Conservation (phyloP, 2,329 filamentous ascomycete species). For the Venturiaceae sp. region DNA sequence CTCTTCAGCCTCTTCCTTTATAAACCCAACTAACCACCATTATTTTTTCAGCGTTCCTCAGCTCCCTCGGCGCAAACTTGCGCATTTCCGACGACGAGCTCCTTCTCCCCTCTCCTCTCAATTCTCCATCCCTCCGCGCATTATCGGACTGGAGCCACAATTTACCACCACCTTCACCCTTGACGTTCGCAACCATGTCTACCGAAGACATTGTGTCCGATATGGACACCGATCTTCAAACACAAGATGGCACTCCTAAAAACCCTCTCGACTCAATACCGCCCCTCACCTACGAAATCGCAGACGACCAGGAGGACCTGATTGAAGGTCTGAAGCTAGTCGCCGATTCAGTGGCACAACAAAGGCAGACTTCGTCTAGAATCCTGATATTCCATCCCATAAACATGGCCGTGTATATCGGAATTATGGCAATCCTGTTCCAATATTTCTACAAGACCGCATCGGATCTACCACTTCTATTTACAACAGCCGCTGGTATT, state of each 20-base stretch:
- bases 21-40: background rate
- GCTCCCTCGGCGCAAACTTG: constrained; percentile 71
- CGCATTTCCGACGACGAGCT: constrained; percentile 44
- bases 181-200: constrained; percentile 24
- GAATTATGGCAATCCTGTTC: constrained; percentile 27
- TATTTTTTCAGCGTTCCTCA: constrained; percentile 65
- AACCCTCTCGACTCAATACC: constrained; percentile 46
- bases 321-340: constrained; percentile 61
- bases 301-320: constrained; percentile 46
- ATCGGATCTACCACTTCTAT: constrained; percentile 44
- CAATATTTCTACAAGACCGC: constrained; percentile 29
- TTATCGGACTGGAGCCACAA: constrained; percentile 22
- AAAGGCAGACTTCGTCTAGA: constrained; percentile 58
- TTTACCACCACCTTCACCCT: constrained; percentile 23
- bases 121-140: constrained; percentile 2
- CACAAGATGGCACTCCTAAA: constrained; percentile 10
- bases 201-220: constrained; percentile 14
- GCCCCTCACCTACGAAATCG: constrained; percentile 50
- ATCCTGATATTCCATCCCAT: constrained; percentile 54
- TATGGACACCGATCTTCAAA: constrained; percentile 16
- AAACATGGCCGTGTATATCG: constrained; percentile 31
- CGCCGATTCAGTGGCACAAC: constrained; percentile 74
- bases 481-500: constrained; percentile 50
- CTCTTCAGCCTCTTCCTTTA: background rate
- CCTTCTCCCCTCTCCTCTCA: constrained; percentile 11